Evolutionary conservation across 2,329 filamentous ascomycete species (phyloP), one percentile per base, ranked within the genome.

Genomic region (Hypoxylon sp.): DNA sequence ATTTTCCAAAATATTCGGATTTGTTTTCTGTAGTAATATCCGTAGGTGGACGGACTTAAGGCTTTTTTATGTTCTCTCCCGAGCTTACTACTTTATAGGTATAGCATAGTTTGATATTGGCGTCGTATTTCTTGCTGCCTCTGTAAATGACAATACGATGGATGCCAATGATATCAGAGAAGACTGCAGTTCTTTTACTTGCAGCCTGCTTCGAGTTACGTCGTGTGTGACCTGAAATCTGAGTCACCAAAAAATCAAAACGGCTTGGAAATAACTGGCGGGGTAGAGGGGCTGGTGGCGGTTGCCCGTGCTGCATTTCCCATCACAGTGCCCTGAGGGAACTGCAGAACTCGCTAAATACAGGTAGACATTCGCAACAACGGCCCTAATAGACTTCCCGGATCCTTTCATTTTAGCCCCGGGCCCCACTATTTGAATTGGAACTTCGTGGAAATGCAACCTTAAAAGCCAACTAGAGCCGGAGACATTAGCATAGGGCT

Each of bases 381-480:
- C 29, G 58, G 57, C 54, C 27, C 58, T 66, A 63, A 59, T 37
- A 51, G 45, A 50, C 55, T 60, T 61, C 37, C 58, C 63, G 60
- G 67, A 53, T 63, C 47, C 62, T 63, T 60, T 58, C 58, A 55
- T 59, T 47, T 55, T 62, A 55, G 45, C 48, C 58, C 64, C 57
- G 57, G 58, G 25, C 29, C 62, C 67, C 67, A 69, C 64, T 67
- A 57, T 54, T 43, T 61, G 54, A 29, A 65, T 67, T 69, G 58
- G 67, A 69, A 69, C 52, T 65, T 14, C 34, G 56, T 63, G 54
- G 67, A 69, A 69, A 59, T 69, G 60, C 45, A 67, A 69, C 63
- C 54, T 51, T 50, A 57, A 66, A 34, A 27, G 5, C 48, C 43
- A 53, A 52, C 39, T 51, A 59, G 60, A 63, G 32, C 61, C 53